Percentiles rank a stretch among this genome's conserved stretches.
Conservation (phyloP, 352 stramenopile species). For the Thalassiosira sp. region DNA sequence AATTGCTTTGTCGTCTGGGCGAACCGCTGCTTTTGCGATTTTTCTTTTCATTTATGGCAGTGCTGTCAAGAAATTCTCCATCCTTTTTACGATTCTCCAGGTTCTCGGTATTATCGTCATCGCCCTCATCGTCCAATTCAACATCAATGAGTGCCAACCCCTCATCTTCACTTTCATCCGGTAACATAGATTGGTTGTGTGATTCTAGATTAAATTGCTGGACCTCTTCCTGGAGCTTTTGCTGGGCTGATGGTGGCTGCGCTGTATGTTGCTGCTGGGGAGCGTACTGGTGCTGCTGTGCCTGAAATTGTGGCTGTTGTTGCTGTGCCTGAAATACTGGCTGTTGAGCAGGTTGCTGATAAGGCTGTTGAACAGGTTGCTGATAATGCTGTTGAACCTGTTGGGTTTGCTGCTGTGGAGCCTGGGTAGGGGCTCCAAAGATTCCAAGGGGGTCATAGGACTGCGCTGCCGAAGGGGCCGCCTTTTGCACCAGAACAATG, state of each 20-base stretch:
- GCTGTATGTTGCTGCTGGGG: background rate
- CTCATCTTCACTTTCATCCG: constrained; percentile 43
- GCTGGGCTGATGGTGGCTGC: constrained; percentile 15
- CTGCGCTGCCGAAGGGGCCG: background rate
- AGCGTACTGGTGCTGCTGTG: constrained; percentile 7
- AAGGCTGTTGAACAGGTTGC: background rate
- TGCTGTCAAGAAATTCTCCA: constrained; percentile 26
- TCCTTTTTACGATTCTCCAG: constrained; percentile 29
- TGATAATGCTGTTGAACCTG: too few species aligned
- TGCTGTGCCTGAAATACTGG: background rate
- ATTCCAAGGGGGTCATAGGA: constrained; percentile 16
- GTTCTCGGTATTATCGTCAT: background rate
- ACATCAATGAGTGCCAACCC: constrained; percentile 49
- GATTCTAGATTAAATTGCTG: constrained; percentile 30
- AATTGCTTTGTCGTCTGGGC: background rate
- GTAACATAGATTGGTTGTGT: constrained; percentile 21
- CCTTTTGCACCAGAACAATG: background rate
- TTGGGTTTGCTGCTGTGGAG: background rate
- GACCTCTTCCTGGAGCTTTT: constrained; percentile 20
- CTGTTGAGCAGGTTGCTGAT: background rate
- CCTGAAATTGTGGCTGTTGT: constrained; percentile 5
- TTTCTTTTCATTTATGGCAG: background rate
- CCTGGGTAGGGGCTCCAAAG: constrained; percentile 1
- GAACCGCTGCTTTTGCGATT: background rate
- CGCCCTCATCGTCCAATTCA: constrained; percentile 48